phyloP scores from a whole-genome alignment of 805 yeast species.

The Metschnikowia noctiluminum region DNA sequence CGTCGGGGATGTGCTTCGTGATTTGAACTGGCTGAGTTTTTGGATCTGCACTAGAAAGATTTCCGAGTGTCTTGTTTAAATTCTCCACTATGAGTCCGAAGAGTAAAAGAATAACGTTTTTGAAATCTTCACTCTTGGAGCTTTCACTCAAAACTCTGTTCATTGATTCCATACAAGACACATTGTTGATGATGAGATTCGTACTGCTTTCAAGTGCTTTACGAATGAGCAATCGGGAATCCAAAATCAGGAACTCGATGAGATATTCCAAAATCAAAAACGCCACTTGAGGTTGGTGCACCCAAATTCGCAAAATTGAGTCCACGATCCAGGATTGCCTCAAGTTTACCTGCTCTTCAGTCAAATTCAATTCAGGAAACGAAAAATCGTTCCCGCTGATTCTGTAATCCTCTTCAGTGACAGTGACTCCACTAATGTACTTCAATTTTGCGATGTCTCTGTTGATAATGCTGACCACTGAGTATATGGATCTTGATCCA shows the following conservation, averaged over 20 bases:
- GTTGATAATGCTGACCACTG: slow-evolving; percentile 39
- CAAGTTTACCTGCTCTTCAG: slow-evolving; percentile 22
- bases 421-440: slow-evolving; percentile 32
- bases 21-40: slow-evolving; percentile 25
- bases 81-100: slow-evolving; percentile 28
- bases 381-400: slow-evolving; percentile 27
- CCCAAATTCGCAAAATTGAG: slow-evolving; percentile 41
- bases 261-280: slow-evolving; percentile 42
- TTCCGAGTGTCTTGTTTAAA: slow-evolving; percentile 25
- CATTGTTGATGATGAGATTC: slow-evolving; percentile 38
- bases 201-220: slow-evolving; percentile 24
- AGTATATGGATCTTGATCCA: slow-evolving; percentile 80
- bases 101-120: slow-evolving; percentile 19
- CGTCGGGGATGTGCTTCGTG: slow-evolving; percentile 25
- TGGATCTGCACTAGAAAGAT: slow-evolving; percentile 17
- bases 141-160: slow-evolving; percentile 31
- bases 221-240: slow-evolving; percentile 26
- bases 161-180: slow-evolving; percentile 43
- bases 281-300: slow-evolving; percentile 44
- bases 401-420: slow-evolving; percentile 29
- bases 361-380: slow-evolving; percentile 27
- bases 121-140: slow-evolving; percentile 18
- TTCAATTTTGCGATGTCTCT: slow-evolving; percentile 41
- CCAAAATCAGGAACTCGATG: slow-evolving; percentile 36
- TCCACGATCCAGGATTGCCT: slow-evolving; percentile 39